Percentiles rank a stretch among this genome's conserved stretches.
These are phyloP conservation scores for Plantago rigida DNA, from an alignment of 305 asterid species.

Conservation along the genomic window DNA sequence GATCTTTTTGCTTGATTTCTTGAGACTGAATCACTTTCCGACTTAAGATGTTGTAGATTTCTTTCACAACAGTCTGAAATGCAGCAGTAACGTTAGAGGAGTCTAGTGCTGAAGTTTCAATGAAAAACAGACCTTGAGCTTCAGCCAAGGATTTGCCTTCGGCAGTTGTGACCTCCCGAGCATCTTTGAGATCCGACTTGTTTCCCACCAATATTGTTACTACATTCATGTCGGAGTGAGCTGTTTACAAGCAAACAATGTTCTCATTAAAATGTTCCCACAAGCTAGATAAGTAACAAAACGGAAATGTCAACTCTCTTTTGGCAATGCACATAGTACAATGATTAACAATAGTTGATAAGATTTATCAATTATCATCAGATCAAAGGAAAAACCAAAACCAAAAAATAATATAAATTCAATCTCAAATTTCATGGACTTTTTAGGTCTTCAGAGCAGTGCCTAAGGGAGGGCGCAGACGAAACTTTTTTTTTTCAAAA, in stretches of 20 bases:
- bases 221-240: constrained; percentile 50
- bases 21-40: constrained; percentile 43
- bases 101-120: constrained; percentile 53
- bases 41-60: constrained; percentile 43
- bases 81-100: constrained; percentile 43
- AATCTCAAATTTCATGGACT: no score
- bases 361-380: no score
- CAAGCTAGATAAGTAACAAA: no score
- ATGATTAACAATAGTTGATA: no score
- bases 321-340: background rate
- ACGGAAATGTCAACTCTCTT: background rate
- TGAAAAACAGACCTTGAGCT: constrained; percentile 46
- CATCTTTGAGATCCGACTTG: constrained; percentile 52
- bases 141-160: constrained; percentile 49
- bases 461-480: no score
- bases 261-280: background rate
- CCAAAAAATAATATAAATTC: no score
- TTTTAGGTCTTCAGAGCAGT: no score
- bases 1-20: constrained; percentile 27
- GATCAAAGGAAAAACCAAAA: no score
- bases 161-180: constrained; percentile 42
- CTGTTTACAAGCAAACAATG: constrained; percentile 25
- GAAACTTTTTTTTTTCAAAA: no score
- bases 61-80: constrained; percentile 43
- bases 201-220: constrained; percentile 54